Percentiles rank a stretch among this genome's conserved stretches.
These are phyloP conservation scores for Periconia macrospinosa DNA, from an alignment of 2,329 filamentous ascomycete genomes.

Conservation along the genomic window DNA sequence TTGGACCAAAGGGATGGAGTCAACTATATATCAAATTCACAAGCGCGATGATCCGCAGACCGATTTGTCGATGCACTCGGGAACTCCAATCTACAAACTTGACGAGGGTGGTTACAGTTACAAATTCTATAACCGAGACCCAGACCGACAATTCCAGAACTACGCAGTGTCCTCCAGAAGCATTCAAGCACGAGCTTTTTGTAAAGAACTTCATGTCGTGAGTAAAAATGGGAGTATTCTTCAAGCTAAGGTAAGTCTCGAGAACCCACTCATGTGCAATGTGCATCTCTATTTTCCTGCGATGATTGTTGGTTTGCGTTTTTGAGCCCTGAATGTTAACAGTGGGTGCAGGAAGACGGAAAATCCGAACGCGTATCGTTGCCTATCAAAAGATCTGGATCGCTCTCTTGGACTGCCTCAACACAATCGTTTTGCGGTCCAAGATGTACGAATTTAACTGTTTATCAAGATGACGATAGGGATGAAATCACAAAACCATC, in stretches of 20 bases:
- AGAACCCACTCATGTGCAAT: too few relatives aligned
- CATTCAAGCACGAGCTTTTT: slow-evolving; percentile 22
- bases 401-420: slow-evolving; percentile 29
- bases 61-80: slow-evolving; percentile 17
- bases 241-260: slow-evolving; percentile 12
- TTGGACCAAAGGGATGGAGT: slow-evolving; percentile 34
- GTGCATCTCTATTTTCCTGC: too few relatives aligned
- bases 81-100: slow-evolving; percentile 28
- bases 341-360: too few relatives aligned
- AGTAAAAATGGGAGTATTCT: slow-evolving; percentile 9
- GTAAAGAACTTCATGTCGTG: slow-evolving; percentile 19
- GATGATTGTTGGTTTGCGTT: too few relatives aligned
- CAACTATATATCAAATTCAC: slow-evolving; percentile 24
- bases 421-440: slow-evolving; percentile 23
- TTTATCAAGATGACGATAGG: slow-evolving; percentile 21
- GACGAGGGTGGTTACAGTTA: slow-evolving; percentile 27
- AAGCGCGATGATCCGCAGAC: slow-evolving; percentile 11
- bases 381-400: slow-evolving; percentile 17
- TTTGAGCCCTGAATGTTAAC: too few relatives aligned
- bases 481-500: slow-evolving; percentile 11
- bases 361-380: slow-evolving; percentile 6
- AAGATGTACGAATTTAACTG: slow-evolving; percentile 39
- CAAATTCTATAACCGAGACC: slow-evolving; percentile 37
- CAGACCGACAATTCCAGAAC: slow-evolving; percentile 28
- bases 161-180: slow-evolving; percentile 28